Base-by-base conservation (phyloP, 148 eudicot genomes). In the Fagopyrum homotropicum region DNA sequence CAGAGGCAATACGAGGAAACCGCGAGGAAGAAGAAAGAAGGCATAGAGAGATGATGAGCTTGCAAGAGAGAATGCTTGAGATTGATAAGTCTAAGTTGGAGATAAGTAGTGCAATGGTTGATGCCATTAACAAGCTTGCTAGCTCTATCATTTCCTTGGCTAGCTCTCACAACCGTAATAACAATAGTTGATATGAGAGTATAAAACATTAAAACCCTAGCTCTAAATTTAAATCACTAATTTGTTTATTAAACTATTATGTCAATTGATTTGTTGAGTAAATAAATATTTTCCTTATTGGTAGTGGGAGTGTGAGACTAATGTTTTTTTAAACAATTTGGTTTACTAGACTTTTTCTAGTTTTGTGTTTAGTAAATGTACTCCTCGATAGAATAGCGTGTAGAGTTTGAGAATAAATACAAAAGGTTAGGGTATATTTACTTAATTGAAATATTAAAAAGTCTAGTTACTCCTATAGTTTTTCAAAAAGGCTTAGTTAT, bases 71-170 rank as follows among this genome's bases (percentile, higher is more conserved):
- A 44, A 84, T 88, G 54, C 77, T 91, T 44, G 81, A 88, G 74
- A 79, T 89, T 75, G 92, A 91, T 57, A 90, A 86, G 76, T 86
- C 98, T 22, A 88, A 80, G 64, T 76, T 87, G 76, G 92, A 93
- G 83, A 80, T 81, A 9, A 84, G 77, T 22, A 79, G 80, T 85
- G 87, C 82, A 19, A 74, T 91, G 43, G 90, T 81, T 71, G 92
- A 93, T 73, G 87, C 97, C 76, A 85, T 93, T 73, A 86, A 93
- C 83, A 91, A 87, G 52, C 97, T 93, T 77, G 88, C 97, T 50
- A 82, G 78, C 76, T 93, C 98, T n/a, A 84, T 93, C 69, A 74
- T 83, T 74, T 80, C 85, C 75, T 84, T 86, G 83, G 88, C 94
- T 46, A 66, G 43, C 12, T 66, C 71, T 66, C 19, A 43, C 10